Conservation (phyloP, 2,329 filamentous ascomycete genomes). For the Achaetomium macrosporum region DNA sequence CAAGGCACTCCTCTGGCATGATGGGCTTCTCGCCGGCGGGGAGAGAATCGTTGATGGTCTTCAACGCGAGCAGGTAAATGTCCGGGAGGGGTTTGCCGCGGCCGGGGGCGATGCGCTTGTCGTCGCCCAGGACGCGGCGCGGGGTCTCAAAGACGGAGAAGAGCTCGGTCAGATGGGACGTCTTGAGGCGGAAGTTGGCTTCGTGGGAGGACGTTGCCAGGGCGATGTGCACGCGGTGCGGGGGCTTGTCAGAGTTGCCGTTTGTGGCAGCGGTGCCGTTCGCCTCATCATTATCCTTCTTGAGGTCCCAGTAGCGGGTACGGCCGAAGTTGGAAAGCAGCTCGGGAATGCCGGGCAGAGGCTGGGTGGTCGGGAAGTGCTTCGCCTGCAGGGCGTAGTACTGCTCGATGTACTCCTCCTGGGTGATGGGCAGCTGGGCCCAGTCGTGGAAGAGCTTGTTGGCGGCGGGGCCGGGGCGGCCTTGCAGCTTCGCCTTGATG, state of each 20-base stretch:
- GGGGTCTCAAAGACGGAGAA: conserved; percentile 61
- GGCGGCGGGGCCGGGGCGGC: conserved; percentile 49
- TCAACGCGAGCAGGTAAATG: conserved; percentile 83
- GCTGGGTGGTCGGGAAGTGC: conserved; percentile 67
- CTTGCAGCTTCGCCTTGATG: conserved; percentile 80
- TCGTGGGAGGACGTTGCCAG: conserved; percentile 75
- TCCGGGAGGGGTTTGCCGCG: conserved; percentile 93
- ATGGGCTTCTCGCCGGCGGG: conserved; percentile 58
- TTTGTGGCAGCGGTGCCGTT: conserved; percentile 11
- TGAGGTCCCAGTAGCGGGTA: conserved; percentile 45
- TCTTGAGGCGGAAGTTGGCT: conserved; percentile 73
- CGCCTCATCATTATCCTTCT: conserved; percentile 8
- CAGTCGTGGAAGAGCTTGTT: conserved; percentile 62
- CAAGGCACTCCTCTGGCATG: conserved; percentile 78
- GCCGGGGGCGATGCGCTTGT: conserved; percentile 67
- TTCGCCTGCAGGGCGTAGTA: conserved; percentile 59
- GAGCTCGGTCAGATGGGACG: conserved; percentile 51
- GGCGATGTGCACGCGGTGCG: conserved; percentile 64
- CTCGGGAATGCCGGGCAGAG: conserved; percentile 69
- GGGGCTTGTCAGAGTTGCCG: conserved; percentile 20
- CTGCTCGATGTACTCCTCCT: conserved; percentile 45
- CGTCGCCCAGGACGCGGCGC: conserved; percentile 81
- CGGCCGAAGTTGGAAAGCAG: conserved; percentile 58
- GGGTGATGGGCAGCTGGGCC: conserved; percentile 72
- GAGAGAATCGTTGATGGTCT: conserved; percentile 74